A percentile compares a stretch with the other conserved stretches of the same genome.
Evolutionary conservation across 371 early-diverging fungal species (phyloP).

Genomic region (Coemansia sp.): DNA sequence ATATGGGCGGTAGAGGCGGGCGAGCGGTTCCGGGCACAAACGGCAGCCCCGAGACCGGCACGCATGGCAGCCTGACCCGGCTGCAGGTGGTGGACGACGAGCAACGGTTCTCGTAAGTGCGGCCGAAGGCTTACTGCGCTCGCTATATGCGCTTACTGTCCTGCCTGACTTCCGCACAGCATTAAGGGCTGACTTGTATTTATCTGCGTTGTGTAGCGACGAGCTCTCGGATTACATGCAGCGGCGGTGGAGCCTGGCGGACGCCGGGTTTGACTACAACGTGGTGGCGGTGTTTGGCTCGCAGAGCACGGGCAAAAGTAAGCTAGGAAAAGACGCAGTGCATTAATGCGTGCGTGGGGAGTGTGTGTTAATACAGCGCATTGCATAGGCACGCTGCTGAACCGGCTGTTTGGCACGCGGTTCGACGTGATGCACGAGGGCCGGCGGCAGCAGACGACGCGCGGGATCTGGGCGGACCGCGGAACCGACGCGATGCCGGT

Average conservation of each 20-base stretch:
- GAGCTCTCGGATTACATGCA: constrained; percentile 70
- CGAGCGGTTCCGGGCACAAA: constrained; percentile 6
- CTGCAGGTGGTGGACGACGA: constrained; percentile 83
- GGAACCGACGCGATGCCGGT: constrained; percentile 74
- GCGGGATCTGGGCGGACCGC: constrained; percentile 92
- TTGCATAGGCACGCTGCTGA: constrained; percentile 90
- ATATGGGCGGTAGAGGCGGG: neutral
- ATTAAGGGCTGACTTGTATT: no score
- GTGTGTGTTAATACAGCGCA: no score
- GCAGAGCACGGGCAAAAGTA: constrained; percentile 97
- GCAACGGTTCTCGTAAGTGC: constrained; percentile 78
- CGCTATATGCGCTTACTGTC: constrained; percentile 1
- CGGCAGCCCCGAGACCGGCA: neutral
- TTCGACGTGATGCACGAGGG: constrained; percentile 94
- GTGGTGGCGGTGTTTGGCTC: constrained; percentile 97
- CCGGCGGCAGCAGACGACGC: constrained; percentile 89
- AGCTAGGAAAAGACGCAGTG: constrained; percentile 23
- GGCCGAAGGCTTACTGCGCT: no score
- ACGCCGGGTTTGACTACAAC: constrained; percentile 92
- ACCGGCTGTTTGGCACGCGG: constrained; percentile 87
- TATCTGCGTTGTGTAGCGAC: no score
- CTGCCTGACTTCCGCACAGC: no score
- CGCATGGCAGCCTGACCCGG: constrained; percentile 48
- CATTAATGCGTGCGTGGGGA: neutral
- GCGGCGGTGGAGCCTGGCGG: constrained; percentile 77